Evolutionary conservation across 768 basidiomycete species (phyloP), one percentile per base, ranked within the genome.

Genomic region (Lanmaoa pseudosensibilis): DNA sequence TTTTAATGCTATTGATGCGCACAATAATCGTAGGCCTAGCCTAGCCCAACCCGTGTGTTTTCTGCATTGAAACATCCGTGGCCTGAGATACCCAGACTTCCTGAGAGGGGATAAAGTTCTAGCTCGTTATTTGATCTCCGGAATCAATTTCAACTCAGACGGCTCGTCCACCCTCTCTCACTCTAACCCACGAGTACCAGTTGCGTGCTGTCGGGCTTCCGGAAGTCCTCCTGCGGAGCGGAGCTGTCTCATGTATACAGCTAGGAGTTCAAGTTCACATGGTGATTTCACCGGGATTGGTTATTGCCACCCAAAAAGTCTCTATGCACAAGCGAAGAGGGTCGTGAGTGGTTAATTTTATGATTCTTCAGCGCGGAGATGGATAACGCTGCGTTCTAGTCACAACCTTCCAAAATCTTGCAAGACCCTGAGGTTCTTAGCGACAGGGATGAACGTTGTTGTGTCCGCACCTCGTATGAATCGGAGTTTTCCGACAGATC

Each of bases 181-280:
- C 37, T 62, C 58, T 60, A 59, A 55, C 36, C 45, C 61, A 57
- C 55, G 53, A 46, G 33, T 30, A 40, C 36, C 15, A 16, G n/a
- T 10, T 47, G 5, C 32, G 32, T 44, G 48, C 27, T 18, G 33
- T 38, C 47, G 21, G 37, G 13, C 46, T 62, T 65, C 51, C 34
- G 39, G 48, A 55, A 38, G 44, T 11, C 2, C 33, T 36, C 21
- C 19, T 52, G 46, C 15, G 51, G 27, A 53, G 33, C 33, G 32
- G 37, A 12, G 46, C 33, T 50, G 39, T 43, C 43, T 46, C 48
- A 36, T n/a, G 25, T 32, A 43, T 39, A 23, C 45, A 53, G 43
- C 38, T 23, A 32, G 52, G 34, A 18, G 34, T 23, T 44, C 54
- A 45, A 30, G 23, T 41, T 36, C 46, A 34, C 50, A 51, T 53